phyloP scores from a whole-genome alignment of 176 grass and related monocot genomes.

The Puya raimondii region DNA sequence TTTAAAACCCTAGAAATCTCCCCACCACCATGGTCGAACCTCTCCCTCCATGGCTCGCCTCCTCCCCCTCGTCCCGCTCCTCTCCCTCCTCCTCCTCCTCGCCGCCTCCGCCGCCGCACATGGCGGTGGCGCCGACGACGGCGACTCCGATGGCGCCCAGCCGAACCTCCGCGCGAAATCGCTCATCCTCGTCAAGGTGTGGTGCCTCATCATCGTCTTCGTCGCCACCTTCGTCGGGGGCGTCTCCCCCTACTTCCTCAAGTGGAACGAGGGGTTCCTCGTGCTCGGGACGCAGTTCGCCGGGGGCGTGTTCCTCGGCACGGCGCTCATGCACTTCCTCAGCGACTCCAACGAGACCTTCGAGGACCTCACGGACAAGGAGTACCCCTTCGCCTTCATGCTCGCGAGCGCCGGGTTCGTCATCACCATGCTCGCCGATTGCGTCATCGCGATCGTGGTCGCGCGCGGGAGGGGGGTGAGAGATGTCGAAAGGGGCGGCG shows the following conservation, averaged over 20 bases:
- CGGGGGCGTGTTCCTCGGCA: conserved; percentile 80
- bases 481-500: not conserved
- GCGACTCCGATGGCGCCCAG: not conserved
- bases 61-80: conserved; percentile 14
- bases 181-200: conserved; percentile 62
- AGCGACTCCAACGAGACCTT: conserved; percentile 78
- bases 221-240: conserved; percentile 57
- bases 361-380: conserved; percentile 38
- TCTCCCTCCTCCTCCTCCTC: not conserved
- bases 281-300: conserved; percentile 83
- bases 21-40: not conserved
- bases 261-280: conserved; percentile 85
- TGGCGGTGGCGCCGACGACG: conserved; percentile 10
- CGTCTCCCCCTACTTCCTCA: conserved; percentile 79
- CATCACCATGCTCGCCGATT: conserved; percentile 67
- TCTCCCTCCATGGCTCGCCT: conserved; percentile 1
- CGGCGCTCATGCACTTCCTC: conserved; percentile 92
- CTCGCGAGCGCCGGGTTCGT: conserved; percentile 60
- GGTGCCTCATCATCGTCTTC: conserved; percentile 65
- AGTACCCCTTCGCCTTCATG: conserved; percentile 81
- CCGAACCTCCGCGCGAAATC: conserved; percentile 57
- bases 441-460: conserved; percentile 47
- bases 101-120: conserved; percentile 25
- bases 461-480: conserved; percentile 10
- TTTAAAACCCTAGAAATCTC: not conserved